Base-by-base conservation (phyloP, 306 rosid species). In the Dalbergia cochinchinensis region DNA sequence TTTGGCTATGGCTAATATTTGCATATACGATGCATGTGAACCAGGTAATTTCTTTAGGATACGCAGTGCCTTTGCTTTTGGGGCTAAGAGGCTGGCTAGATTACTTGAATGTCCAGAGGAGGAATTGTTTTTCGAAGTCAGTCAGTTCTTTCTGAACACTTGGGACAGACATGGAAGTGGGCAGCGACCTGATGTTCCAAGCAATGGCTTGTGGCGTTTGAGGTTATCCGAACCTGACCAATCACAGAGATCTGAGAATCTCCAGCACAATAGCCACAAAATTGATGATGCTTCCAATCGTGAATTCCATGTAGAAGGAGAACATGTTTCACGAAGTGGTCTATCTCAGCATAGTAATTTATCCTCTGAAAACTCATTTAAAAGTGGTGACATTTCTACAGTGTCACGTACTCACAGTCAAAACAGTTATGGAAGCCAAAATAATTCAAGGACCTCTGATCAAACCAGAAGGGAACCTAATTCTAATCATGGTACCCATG, bases 101-200 rank as follows among this genome's bases (percentile, higher is more conserved):
- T 86, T 96, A 83, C 94, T 90, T 73, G 97, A 96, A 70, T 96
- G 99, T 86, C 92, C 96, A 16, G 83, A 91, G 74, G 96, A 91
- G 54, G 94, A 91, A 15, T 79, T 93, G 67, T 66, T 62, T 83
- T 80, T 69, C 19, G 99, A 96, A 91, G 91, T 96, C 83, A 91
- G 93, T 82, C 97, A 91, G 68, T 96, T 96, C 89, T 96, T 96
- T 83, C 71, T 84, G 74, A 96, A 96, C 87, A 96, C 99, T 48
- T 96, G 98, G 99, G 96, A 93, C 26, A 89, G 99, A 79, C 99
- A 96, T 88, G 99, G 96, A 65, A 93, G 90, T 80, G 98, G 98
- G 75, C 93, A 91, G 78, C 90, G 99, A 5, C 98, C 99, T 82
- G 99, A 96, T 91, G 98, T 91, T 55, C 97, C 94, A 62, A 86